A percentile compares a stretch with the other conserved stretches of the same genome.
Evolutionary conservation across 2,329 filamentous ascomycete genomes (phyloP).

Genomic region (Beauveria varroae): DNA sequence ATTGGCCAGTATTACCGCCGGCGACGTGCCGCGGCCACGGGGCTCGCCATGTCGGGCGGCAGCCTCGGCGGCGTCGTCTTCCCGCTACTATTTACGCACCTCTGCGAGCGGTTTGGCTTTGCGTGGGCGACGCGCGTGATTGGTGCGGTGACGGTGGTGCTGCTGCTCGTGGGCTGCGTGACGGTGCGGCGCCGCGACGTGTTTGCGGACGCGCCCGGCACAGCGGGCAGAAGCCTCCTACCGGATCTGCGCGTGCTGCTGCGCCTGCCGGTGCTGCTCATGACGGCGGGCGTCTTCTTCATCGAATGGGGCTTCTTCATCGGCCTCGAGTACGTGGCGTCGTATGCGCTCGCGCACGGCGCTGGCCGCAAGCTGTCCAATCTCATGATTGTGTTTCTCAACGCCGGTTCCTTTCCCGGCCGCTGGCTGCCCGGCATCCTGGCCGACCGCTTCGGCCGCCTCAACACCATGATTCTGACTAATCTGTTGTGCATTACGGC

Average conservation of each 20-base stretch:
- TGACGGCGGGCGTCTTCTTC: slow-evolving; percentile 20
- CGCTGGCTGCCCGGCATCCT: slow-evolving; percentile 48
- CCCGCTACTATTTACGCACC: slow-evolving; percentile 34
- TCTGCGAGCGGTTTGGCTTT: slow-evolving; percentile 36
- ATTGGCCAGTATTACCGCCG: slow-evolving; percentile 70
- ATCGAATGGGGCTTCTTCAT: slow-evolving; percentile 39
- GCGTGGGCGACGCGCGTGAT: slow-evolving; percentile 38
- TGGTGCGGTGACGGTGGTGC: slow-evolving; percentile 41
- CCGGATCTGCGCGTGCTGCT: slow-evolving; percentile 51
- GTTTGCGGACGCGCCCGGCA: slow-evolving; percentile 41
- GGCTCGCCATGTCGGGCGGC: slow-evolving; percentile 63
- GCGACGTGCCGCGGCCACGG: slow-evolving; percentile 67
- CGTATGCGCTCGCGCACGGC: slow-evolving; percentile 49
- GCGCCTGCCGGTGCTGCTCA: slow-evolving; percentile 35
- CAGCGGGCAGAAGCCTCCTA: slow-evolving; percentile 37
- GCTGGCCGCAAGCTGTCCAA: slow-evolving; percentile 49
- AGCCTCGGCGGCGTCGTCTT: slow-evolving; percentile 55
- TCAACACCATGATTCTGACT: slow-evolving; percentile 54
- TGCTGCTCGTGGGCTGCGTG: slow-evolving; percentile 28
- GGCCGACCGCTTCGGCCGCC: slow-evolving; percentile 45
- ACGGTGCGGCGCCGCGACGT: slow-evolving; percentile 14
- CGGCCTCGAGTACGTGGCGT: slow-evolving; percentile 50
- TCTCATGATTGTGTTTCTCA: slow-evolving; percentile 59
- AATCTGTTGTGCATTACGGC: slow-evolving; percentile 36
- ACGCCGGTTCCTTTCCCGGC: slow-evolving; percentile 56